Conservation (phyloP, 2,329 filamentous ascomycete genomes). For the Tolypocladium amazonense region DNA sequence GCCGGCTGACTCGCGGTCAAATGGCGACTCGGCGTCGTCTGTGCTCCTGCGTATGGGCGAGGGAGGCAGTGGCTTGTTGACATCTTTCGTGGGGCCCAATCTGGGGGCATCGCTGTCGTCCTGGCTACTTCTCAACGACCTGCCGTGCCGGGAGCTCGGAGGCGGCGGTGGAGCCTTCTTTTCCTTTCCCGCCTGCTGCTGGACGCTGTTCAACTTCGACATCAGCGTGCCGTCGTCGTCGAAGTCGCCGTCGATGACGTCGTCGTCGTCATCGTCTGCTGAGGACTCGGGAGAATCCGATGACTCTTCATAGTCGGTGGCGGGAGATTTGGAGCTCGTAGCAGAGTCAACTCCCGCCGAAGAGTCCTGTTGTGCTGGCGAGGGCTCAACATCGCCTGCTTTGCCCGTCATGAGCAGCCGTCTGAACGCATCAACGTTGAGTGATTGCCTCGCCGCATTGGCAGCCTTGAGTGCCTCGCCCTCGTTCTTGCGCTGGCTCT, state of each 20-base stretch:
- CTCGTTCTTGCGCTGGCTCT: constrained; percentile 18
- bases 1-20: constrained; percentile 42
- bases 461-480: constrained; percentile 20
- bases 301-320: not conserved
- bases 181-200: constrained; percentile 12
- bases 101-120: not conserved
- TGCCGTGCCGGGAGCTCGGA: constrained; percentile 65
- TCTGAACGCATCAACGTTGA: constrained; percentile 73
- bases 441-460: constrained; percentile 28
- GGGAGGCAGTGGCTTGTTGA: constrained; percentile 48
- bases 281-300: not conserved
- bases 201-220: not conserved
- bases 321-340: not conserved
- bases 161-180: constrained; percentile 65
- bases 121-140: constrained; percentile 43
- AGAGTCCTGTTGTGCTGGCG: not conserved
- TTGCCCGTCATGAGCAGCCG: constrained; percentile 66
- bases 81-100: constrained; percentile 7
- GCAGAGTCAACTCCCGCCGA: not conserved
- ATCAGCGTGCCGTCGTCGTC: not conserved
- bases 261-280: constrained; percentile 1
- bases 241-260: not conserved
- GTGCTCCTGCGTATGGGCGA: constrained; percentile 34
- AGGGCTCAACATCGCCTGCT: constrained; percentile 20
- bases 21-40: constrained; percentile 39